Evolutionary conservation across 108 stramenopile genomes (phyloP).

Genomic region (Nannochloropsis salina): DNA sequence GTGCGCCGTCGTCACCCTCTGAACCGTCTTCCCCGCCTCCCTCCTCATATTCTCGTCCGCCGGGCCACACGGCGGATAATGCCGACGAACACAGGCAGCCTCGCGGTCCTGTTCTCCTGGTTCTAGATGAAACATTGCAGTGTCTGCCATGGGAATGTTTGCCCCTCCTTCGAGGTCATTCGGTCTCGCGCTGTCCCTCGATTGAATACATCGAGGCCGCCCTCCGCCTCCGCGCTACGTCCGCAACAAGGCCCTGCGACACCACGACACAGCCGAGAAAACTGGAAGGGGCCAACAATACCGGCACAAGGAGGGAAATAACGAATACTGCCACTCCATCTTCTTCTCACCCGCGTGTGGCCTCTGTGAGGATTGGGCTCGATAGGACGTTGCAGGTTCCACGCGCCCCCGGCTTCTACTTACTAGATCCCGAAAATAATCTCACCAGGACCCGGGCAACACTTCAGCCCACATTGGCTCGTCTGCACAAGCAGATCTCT

Average conservation of each 20-base stretch:
- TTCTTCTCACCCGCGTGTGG: no score
- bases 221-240: slow-evolving; percentile 22
- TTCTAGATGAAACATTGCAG: slow-evolving; percentile 87
- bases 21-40: not conserved
- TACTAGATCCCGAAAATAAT: slow-evolving; percentile 89
- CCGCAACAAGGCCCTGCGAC: slow-evolving; percentile 22
- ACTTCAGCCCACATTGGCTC: slow-evolving; percentile 63
- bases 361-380: not conserved
- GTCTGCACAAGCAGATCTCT: slow-evolving; percentile 23
- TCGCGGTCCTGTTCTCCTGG: slow-evolving; percentile 61
- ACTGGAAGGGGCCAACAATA: not conserved
- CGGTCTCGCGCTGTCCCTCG: slow-evolving; percentile 80
- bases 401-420: slow-evolving; percentile 55
- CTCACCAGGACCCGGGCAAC: slow-evolving; percentile 66
- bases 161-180: slow-evolving; percentile 60
- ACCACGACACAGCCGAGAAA: not conserved
- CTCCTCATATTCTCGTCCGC: not conserved
- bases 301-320: slow-evolving; percentile 24
- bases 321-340: not conserved
- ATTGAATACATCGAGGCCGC: slow-evolving; percentile 67
- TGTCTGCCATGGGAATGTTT: slow-evolving; percentile 86
- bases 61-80: not conserved
- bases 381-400: not conserved
- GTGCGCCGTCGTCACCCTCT: not conserved
- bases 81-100: not conserved